Percentiles rank a stretch among this genome's conserved stretches.
phyloP scores from a whole-genome alignment of 306 rosid genomes.

The Quercus cerris region DNA sequence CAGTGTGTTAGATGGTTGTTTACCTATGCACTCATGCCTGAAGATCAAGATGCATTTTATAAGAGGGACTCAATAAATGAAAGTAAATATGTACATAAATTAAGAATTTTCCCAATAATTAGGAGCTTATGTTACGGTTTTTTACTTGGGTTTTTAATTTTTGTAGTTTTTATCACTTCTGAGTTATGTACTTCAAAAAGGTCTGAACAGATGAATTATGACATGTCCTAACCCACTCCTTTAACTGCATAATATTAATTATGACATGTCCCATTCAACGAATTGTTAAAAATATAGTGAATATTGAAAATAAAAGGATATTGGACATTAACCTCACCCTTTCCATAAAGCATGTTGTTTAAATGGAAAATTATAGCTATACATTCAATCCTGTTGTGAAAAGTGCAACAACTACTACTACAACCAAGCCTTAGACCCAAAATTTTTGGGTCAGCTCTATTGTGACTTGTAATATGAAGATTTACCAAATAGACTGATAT shows the following conservation, averaged over 20 bases:
- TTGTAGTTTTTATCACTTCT: neutral
- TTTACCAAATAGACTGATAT: neutral
- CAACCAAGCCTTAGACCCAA: no score
- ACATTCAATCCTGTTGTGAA: neutral
- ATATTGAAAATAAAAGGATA: neutral
- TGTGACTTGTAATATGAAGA: neutral
- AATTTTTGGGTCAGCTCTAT: no score
- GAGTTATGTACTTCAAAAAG: neutral
- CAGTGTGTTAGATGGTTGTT: neutral
- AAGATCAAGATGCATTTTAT: neutral
- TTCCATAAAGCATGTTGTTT: neutral
- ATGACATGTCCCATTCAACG: neutral
- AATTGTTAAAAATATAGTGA: neutral
- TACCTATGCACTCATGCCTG: neutral
- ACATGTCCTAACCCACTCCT: neutral
- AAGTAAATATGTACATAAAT: neutral
- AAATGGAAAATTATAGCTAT: neutral
- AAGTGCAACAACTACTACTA: no score
- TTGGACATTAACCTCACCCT: neutral
- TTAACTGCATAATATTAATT: neutral
- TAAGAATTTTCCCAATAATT: neutral
- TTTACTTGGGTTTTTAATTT: neutral
- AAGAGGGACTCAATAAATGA: neutral
- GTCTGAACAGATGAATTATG: neutral
- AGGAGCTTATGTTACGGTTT: neutral